These are phyloP conservation scores for Lupinus albus DNA, from an alignment of 306 rosid genomes.

Conservation along the genomic window DNA sequence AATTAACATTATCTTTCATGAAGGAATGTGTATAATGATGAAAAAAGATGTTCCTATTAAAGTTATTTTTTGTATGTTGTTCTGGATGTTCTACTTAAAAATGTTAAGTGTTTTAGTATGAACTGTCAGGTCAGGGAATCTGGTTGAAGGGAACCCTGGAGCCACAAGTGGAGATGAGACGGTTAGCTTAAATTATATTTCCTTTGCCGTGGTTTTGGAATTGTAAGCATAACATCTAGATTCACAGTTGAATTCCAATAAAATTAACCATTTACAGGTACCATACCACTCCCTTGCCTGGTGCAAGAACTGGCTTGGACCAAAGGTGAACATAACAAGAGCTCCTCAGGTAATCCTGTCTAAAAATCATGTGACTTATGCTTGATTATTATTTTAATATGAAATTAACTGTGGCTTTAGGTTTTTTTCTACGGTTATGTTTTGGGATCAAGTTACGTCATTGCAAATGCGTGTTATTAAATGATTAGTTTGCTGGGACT, in stretches of 20 bases:
- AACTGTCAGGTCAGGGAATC: constrained; percentile 83
- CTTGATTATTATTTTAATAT: not conserved
- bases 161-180: constrained; percentile 91
- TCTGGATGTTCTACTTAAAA: constrained; percentile 25
- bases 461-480: constrained; percentile 17
- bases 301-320: constrained; percentile 98
- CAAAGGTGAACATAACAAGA: constrained; percentile 91
- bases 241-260: constrained; percentile 28
- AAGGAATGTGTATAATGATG: constrained; percentile 17
- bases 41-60: constrained; percentile 28
- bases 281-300: constrained; percentile 92
- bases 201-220: constrained; percentile 35
- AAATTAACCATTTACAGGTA: constrained; percentile 59
- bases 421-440: not conserved
- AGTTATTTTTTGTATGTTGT: constrained; percentile 26
- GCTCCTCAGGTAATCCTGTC: constrained; percentile 80
- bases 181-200: constrained; percentile 54
- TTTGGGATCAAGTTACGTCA: constrained; percentile 24
- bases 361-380: constrained; percentile 21
- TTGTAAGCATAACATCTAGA: constrained; percentile 22
- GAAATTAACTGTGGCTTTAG: not conserved
- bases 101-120: constrained; percentile 33
- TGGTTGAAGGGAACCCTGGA: constrained; percentile 84
- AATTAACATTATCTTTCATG: constrained; percentile 17
- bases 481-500: constrained; percentile 30